These are phyloP conservation scores for Colletotrichum gloeosporioides DNA, from an alignment of 2,329 filamentous ascomycete species.

Conservation along the genomic window DNA sequence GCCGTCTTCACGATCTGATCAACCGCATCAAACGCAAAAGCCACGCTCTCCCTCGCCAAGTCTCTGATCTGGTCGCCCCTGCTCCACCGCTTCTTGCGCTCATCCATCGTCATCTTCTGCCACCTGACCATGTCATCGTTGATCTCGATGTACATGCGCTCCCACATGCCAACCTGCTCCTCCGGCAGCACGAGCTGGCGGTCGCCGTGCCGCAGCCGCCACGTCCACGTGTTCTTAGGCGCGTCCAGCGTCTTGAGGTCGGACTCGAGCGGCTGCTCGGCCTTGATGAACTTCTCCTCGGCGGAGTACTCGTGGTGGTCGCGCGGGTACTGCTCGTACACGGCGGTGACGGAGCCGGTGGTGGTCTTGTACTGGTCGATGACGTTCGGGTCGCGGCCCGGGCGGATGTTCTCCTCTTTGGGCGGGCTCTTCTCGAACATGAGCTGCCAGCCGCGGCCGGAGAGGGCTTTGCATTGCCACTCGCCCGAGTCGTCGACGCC, in stretches of 20 bases:
- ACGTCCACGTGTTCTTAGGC: slow-evolving; percentile 11
- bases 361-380: slow-evolving; percentile 12
- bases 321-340: neutral
- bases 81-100: neutral
- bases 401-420: neutral
- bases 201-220: neutral
- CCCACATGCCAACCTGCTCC: slow-evolving; percentile 26
- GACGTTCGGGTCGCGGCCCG: neutral
- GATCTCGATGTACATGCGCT: slow-evolving; percentile 22
- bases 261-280: slow-evolving; percentile 17
- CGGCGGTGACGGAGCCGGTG: slow-evolving; percentile 1
- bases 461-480: slow-evolving; percentile 25
- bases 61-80: neutral
- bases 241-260: slow-evolving; percentile 15
- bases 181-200: slow-evolving; percentile 1
- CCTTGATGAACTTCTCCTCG: neutral
- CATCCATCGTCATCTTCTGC: neutral
- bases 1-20: neutral
- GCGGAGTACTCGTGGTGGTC: neutral
- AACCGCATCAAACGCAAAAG: neutral
- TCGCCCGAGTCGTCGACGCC: slow-evolving; percentile 32
- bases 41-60: neutral
- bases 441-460: slow-evolving; percentile 17
- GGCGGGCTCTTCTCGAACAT: slow-evolving; percentile 4
- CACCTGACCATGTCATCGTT: slow-evolving; percentile 18